phyloP scores from a whole-genome alignment of 352 stramenopile genomes.

The Detonula confervacea region DNA sequence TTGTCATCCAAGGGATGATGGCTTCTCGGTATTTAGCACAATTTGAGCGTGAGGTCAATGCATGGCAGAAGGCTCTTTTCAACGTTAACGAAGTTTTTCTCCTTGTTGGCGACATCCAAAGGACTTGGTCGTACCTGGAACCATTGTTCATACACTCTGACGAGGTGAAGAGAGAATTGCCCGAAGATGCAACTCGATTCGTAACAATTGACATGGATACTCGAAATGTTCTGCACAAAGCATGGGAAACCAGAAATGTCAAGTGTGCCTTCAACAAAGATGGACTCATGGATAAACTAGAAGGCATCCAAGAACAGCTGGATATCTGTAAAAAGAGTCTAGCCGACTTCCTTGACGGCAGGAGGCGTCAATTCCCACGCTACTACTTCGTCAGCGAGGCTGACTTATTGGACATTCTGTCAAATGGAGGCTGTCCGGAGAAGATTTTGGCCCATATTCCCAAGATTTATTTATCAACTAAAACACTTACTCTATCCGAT shows the following conservation, averaged over 20 bases:
- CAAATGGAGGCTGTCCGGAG: constrained; percentile 94
- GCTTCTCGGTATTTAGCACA: constrained; percentile 93
- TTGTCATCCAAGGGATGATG: constrained; percentile 96
- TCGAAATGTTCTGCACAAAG: constrained; percentile 84
- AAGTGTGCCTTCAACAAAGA: constrained; percentile 82
- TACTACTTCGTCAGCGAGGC: constrained; percentile 97
- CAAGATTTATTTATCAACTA: constrained; percentile 83
- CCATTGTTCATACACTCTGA: constrained; percentile 92
- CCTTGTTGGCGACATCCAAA: constrained; percentile 94
- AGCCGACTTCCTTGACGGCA: constrained; percentile 94
- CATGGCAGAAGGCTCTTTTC: constrained; percentile 82
- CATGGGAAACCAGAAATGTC: constrained; percentile 67
- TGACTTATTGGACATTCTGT: constrained; percentile 93
- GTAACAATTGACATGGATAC: constrained; percentile 85
- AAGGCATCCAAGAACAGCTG: constrained; percentile 88
- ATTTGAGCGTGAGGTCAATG: constrained; percentile 92
- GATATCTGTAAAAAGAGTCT: constrained; percentile 95
- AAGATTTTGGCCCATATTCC: constrained; percentile 96
- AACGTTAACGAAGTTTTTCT: constrained; percentile 90
- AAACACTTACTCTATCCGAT: constrained; percentile 93
- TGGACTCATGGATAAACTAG: constrained; percentile 86
- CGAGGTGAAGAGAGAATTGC: constrained; percentile 91
- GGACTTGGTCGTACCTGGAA: constrained; percentile 92
- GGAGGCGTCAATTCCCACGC: constrained; percentile 93
- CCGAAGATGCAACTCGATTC: constrained; percentile 90